These are phyloP conservation scores for Fusarium nodosum DNA, from an alignment of 2,329 filamentous ascomycete species.

Conservation along the genomic window DNA sequence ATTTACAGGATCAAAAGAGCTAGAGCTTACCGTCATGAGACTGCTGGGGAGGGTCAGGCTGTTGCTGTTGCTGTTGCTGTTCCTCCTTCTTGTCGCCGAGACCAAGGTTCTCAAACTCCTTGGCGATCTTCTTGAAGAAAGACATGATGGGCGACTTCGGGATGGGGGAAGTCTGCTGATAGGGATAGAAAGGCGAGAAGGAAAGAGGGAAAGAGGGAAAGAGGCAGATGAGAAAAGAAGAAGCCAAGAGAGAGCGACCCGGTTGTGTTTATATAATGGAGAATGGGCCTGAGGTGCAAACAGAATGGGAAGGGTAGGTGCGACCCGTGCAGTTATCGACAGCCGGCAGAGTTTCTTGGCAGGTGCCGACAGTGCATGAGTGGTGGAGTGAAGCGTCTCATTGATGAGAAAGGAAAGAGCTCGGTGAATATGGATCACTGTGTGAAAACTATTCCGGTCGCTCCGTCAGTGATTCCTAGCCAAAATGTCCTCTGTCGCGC, in stretches of 20 bases:
- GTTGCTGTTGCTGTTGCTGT: constrained; percentile 48
- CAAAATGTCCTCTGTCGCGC: neutral
- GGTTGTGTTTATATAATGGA: constrained; percentile 41
- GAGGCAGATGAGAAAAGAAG: constrained; percentile 18
- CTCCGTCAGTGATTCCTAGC: constrained; percentile 1
- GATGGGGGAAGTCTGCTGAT: constrained; percentile 16
- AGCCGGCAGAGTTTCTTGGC: constrained; percentile 30
- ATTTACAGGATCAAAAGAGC: neutral
- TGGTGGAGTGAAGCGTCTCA: constrained; percentile 37
- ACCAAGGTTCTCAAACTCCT: constrained; percentile 62
- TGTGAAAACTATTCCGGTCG: neutral
- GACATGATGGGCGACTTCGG: constrained; percentile 54
- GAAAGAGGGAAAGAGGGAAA: constrained; percentile 9
- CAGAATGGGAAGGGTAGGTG: constrained; percentile 11
- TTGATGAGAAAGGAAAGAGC: constrained; percentile 18
- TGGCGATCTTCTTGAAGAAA: constrained; percentile 60
- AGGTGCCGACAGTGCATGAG: constrained; percentile 32
- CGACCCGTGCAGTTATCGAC: constrained; percentile 28
- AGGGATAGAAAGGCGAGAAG: constrained; percentile 3
- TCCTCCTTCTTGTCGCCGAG: constrained; percentile 58
- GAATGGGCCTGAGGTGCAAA: constrained; percentile 24
- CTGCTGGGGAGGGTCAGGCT: constrained; percentile 35
- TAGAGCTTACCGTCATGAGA: constrained; percentile 38
- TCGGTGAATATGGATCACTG: constrained; percentile 18
- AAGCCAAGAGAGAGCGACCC: constrained; percentile 18